These are phyloP conservation scores for Vararia minispora DNA, from an alignment of 768 basidiomycete genomes.

Conservation along the genomic window DNA sequence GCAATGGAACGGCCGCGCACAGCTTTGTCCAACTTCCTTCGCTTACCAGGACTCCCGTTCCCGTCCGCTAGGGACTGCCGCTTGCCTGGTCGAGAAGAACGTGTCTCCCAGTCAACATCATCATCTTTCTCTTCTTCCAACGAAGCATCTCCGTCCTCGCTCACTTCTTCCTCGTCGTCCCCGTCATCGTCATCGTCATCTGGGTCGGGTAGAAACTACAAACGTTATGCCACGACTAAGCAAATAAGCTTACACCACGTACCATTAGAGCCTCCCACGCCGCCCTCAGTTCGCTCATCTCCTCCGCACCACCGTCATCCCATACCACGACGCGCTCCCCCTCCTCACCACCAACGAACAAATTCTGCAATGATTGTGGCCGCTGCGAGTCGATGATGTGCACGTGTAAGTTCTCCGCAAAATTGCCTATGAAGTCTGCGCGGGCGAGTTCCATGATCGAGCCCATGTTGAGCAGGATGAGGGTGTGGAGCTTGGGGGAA, in stretches of 20 bases:
- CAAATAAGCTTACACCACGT: constrained; percentile 14
- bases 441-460: constrained; percentile 75
- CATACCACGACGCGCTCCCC: constrained; percentile 76
- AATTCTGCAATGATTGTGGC: constrained; percentile 78
- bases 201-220: constrained; percentile 30
- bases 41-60: constrained; percentile 8
- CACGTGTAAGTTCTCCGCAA: constrained; percentile 48
- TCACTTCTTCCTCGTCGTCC: constrained; percentile 34
- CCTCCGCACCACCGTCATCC: constrained; percentile 80
- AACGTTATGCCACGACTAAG: no score
- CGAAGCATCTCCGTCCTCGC: no score
- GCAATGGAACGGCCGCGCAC: constrained; percentile 10
- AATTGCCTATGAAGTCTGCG: constrained; percentile 66
- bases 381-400: constrained; percentile 94
- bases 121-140: constrained; percentile 30
- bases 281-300: constrained; percentile 56
- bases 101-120: constrained; percentile 23
- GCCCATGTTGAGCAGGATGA: constrained; percentile 90
- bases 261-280: constrained; percentile 85
- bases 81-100: constrained; percentile 43
- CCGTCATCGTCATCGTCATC: constrained; percentile 33
- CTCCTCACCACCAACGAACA: constrained; percentile 63
- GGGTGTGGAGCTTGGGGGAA: constrained; percentile 58
- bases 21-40: constrained; percentile 37
- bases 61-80: constrained; percentile 26